These are phyloP conservation scores for Tremellales sp. DNA, from an alignment of 1,284 basidiomycete genomes.

Conservation along the genomic window DNA sequence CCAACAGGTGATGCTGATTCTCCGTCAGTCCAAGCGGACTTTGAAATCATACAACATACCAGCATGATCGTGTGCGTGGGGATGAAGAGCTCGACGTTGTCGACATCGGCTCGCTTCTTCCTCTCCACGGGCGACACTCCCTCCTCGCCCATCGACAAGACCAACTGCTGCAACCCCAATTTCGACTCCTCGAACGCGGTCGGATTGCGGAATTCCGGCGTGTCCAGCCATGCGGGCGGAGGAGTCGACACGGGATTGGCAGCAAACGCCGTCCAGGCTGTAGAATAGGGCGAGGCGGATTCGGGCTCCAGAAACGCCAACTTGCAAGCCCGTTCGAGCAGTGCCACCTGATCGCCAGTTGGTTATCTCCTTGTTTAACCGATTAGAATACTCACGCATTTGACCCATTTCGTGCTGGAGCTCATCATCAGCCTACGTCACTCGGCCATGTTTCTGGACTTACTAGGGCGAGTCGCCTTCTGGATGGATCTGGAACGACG, in stretches of 20 bases:
- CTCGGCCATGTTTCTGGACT: slow-evolving; percentile 7
- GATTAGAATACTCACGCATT: slow-evolving; percentile 16
- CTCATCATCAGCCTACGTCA: background rate
- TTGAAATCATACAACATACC: slow-evolving; percentile 14
- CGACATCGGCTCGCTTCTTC: slow-evolving; percentile 26
- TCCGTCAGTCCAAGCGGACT: background rate
- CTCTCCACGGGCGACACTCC: slow-evolving; percentile 37
- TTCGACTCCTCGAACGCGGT: slow-evolving; percentile 31
- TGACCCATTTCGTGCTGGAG: slow-evolving; percentile 25
- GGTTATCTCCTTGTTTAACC: background rate
- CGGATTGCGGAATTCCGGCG: slow-evolving; percentile 39
- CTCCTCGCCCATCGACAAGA: slow-evolving; percentile 29
- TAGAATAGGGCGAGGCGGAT: slow-evolving; percentile 32
- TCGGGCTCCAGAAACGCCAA: slow-evolving; percentile 35
- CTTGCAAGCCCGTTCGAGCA: slow-evolving; percentile 41
- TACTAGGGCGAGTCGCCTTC: slow-evolving; percentile 31
- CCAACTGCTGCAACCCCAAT: slow-evolving; percentile 29
- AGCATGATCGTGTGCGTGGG: slow-evolving; percentile 29
- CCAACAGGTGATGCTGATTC: slow-evolving; percentile 36
- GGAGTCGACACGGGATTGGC: background rate
- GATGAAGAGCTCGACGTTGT: slow-evolving; percentile 28
- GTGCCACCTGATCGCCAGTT: slow-evolving; percentile 11
- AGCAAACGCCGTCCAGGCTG: slow-evolving; percentile 29
- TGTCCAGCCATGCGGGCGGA: slow-evolving; percentile 36
- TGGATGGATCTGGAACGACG: slow-evolving; percentile 12